Evolutionary conservation across 2,329 filamentous ascomycete genomes (phyloP).

Genomic region (Zymoseptoria passerinii): DNA sequence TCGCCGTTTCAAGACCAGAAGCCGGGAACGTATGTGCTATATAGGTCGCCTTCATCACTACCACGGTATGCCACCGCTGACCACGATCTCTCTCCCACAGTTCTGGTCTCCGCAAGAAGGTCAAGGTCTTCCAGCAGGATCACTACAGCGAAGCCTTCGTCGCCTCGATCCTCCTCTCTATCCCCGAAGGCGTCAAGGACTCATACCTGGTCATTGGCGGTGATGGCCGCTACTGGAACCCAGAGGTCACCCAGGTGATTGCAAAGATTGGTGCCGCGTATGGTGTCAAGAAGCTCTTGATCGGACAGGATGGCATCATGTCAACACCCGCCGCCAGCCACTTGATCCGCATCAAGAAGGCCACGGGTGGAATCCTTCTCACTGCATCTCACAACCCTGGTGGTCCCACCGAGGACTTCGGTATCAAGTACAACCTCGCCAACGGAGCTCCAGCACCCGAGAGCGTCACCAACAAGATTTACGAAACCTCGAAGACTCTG

Average conservation of each 20-base stretch:
- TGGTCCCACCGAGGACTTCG: slow-evolving; percentile 93
- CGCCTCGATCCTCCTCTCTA: slow-evolving; percentile 86
- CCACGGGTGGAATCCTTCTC: slow-evolving; percentile 91
- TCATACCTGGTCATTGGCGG: slow-evolving; percentile 93
- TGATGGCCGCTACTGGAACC: slow-evolving; percentile 95
- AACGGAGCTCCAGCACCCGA: slow-evolving; percentile 95
- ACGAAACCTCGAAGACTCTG: slow-evolving; percentile 78
- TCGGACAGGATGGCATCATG: slow-evolving; percentile 93
- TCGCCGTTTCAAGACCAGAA: slow-evolving; percentile 93
- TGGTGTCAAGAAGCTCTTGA: slow-evolving; percentile 95
- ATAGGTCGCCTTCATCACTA: not conserved
- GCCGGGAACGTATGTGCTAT: slow-evolving; percentile 80
- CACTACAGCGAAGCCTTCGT: slow-evolving; percentile 97
- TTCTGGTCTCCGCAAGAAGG: slow-evolving; percentile 97
- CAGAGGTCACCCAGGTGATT: slow-evolving; percentile 91
- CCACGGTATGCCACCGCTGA: not conserved
- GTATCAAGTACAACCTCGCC: slow-evolving; percentile 98
- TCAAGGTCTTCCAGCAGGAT: slow-evolving; percentile 89
- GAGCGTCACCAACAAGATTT: slow-evolving; percentile 97
- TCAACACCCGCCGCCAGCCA: slow-evolving; percentile 95
- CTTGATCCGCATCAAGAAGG: slow-evolving; percentile 87
- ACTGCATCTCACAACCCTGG: slow-evolving; percentile 98
- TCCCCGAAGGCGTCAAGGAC: slow-evolving; percentile 84
- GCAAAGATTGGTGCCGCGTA: slow-evolving; percentile 96
- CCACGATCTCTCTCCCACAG: slow-evolving; percentile 39